Evolutionary conservation across 306 rosid genomes (phyloP), one percentile per base, ranked within the genome.

Genomic region (Astragalus glycyphyllos): DNA sequence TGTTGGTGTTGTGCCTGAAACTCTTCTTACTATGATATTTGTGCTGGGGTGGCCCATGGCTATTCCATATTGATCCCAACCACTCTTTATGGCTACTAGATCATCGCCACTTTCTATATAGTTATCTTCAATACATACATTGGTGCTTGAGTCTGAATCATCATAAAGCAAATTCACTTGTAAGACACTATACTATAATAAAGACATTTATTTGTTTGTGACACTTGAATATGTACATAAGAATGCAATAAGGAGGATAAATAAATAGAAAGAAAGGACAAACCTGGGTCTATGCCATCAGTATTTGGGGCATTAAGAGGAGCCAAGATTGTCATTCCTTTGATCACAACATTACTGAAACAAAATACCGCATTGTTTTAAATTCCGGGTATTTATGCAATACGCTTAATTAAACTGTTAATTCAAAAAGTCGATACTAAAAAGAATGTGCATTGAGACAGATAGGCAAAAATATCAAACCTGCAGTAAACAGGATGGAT

Each of bases 31-130:
- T 44, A 91, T 48, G 55, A 94, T 86, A 56, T 94, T 91, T 50
- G 91, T 72, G 83, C 96, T 87, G 0, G 97, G 92, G 8, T 67
- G 88, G 47, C 86, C 90, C 82, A 87, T 62, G 48, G 45, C 55
- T 56, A 95, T 95, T 79, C 99, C 99, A 49, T 94, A 95, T 2
- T 95, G 91, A 77, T 95, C 99, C 97, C 99, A 95, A 7, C 99
- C 96, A 72, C 99, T 91, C 79, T 95, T 95, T 44, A 95, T 85
- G 26, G 97, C 99, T 41, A 91, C 95, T 17, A 94, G 92, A 76
- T 94, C 99, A 41, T 95, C 99, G 58, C 99, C 99, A 51, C 99
- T 95, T 80, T 91, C 96, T 6, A 89, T 89, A 86, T 94, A 95
- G 82, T 93, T 91, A 75, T 95, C 97, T 77, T 94, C 95, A 32